Evolutionary conservation across 805 yeast species (phyloP).

Genomic region (Candida morakotiae): DNA sequence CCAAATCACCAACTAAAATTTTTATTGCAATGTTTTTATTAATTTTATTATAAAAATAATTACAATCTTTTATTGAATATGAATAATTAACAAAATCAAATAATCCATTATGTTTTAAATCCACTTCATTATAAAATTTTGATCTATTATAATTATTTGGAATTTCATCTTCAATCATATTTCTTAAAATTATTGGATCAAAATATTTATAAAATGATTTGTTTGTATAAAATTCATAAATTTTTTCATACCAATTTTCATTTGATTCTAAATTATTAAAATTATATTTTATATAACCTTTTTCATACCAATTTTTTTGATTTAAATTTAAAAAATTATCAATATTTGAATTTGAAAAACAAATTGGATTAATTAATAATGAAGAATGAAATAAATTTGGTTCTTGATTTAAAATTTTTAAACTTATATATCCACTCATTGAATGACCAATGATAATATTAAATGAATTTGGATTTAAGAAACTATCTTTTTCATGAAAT

Average conservation of each 20-base stretch:
- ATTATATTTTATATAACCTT: slow-evolving; percentile 8
- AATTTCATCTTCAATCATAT: slow-evolving; percentile 17
- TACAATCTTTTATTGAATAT: slow-evolving; percentile 4
- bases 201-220: slow-evolving; percentile 14
- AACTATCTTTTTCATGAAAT: slow-evolving; percentile 31
- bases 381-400: slow-evolving; percentile 53
- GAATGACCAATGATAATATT: slow-evolving; percentile 66
- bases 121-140: slow-evolving; percentile 7
- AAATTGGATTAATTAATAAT: slow-evolving; percentile 61
- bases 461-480: slow-evolving; percentile 25
- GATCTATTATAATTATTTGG: slow-evolving; percentile 6
- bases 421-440: slow-evolving; percentile 59
- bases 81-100: slow-evolving; percentile 11
- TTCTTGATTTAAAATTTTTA: slow-evolving; percentile 44
- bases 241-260: slow-evolving; percentile 11
- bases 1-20: slow-evolving; percentile 11
- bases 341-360: slow-evolving; percentile 19
- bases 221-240: slow-evolving; percentile 9
- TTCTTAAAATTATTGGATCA: slow-evolving; percentile 11
- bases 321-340: slow-evolving; percentile 5
- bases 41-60: slow-evolving; percentile 7
- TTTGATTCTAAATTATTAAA: slow-evolving; percentile 8
- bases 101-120: slow-evolving; percentile 11
- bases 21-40: slow-evolving; percentile 13
- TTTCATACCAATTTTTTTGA: slow-evolving; percentile 9